Evolutionary conservation across 495 filamentous ascomycete genomes (phyloP), one percentile per base, ranked within the genome.

Genomic region (Neurospora sp.): DNA sequence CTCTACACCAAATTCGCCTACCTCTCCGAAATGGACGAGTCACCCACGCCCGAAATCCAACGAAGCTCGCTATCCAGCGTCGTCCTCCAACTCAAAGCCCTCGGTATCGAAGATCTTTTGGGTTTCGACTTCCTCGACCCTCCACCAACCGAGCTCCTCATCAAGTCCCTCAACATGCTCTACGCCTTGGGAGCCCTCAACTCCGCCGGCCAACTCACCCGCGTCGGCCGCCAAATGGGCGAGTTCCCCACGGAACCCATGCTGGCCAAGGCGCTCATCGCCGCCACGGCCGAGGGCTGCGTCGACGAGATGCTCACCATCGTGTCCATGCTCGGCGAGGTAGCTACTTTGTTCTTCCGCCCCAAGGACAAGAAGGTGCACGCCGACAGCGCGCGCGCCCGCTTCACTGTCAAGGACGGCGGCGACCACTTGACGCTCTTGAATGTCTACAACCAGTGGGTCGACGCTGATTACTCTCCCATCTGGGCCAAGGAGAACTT

Each of bases 381-480:
- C 79, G 96, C 96, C 31, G 96, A 98, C 80, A 91, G 92, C 75
- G 96, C 96, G 4, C 90, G 95, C n/a, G 89, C 91, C 40, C 88
- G 96, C 3, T 98, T 98, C 83, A 97, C 96, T 1, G 84, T 94
- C 76, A 94, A 93, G 75, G 94, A 96, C 72, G 96, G 96, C 69
- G 96, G 96, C 53, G 96, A 99, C 82, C 93, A 97, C 78, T 81
- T 94, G 14, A 94, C 94, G 0, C 87, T 95, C 1, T 87, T 99
- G n/a, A 97, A 97, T 77, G 91, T 99, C 78, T 99, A 90, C 91
- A 97, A 97, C 80, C 92, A 97, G 81, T 98, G 94, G 94, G 92
- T 96, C 27, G 96, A 99, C 76, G 89, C 88, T 22, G 94, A 98
- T 82, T 99, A 94, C 84, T 90, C 87, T 74, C 89, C 89, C 72